These are phyloP conservation scores for Leucoagaricus sp. DNA, from an alignment of 1,284 basidiomycete species.

Conservation along the genomic window DNA sequence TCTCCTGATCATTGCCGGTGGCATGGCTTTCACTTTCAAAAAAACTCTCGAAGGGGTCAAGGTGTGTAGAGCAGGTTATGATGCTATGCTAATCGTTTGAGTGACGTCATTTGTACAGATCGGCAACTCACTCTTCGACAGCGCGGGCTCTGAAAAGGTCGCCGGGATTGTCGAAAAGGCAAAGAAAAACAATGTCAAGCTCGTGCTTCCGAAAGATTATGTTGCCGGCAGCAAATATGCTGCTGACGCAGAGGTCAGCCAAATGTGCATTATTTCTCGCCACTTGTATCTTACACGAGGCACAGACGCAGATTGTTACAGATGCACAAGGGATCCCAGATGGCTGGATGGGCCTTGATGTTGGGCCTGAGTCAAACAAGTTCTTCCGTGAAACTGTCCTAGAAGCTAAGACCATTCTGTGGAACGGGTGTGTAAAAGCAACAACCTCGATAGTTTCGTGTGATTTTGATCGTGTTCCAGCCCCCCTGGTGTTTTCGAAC, in stretches of 20 bases:
- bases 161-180: constrained; percentile 88
- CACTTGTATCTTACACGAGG: not conserved
- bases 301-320: constrained; percentile 70
- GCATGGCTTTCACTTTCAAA: constrained; percentile 99
- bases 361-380: constrained; percentile 80
- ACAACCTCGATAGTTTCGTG: not conserved
- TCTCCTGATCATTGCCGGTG: constrained; percentile 95
- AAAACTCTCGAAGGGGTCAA: constrained; percentile 86
- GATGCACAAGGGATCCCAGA: constrained; percentile 89
- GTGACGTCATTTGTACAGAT: constrained; percentile 56
- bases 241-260: constrained; percentile 81
- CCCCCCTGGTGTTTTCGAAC: constrained; percentile 97
- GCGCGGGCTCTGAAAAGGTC: constrained; percentile 89
- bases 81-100: constrained; percentile 12
- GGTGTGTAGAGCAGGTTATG: constrained; percentile 40
- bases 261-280: not conserved
- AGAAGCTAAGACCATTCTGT: constrained; percentile 95
- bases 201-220: constrained; percentile 96
- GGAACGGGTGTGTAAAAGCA: constrained; percentile 86
- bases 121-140: constrained; percentile 94
- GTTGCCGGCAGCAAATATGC: constrained; percentile 94
- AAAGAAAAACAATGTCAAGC: constrained; percentile 89
- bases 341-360: constrained; percentile 95
- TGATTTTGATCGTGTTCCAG: constrained; percentile 34
- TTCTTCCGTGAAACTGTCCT: constrained; percentile 82